phyloP scores from a whole-genome alignment of 73 alveolate genomes.

The Paramecium bursaria region DNA sequence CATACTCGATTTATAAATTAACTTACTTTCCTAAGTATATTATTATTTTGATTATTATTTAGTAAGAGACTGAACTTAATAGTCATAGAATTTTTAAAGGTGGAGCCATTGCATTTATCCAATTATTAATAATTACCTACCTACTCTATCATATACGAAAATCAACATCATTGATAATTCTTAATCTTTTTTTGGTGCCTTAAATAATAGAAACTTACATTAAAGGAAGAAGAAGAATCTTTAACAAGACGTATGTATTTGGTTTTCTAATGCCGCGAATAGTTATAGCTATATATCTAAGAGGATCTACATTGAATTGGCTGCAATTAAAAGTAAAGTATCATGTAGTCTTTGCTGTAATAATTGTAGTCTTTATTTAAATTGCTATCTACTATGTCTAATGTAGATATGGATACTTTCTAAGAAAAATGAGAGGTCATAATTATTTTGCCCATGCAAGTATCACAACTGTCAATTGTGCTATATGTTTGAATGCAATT shows the following conservation, averaged over 20 bases:
- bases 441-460: neutral
- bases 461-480: neutral
- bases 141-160: neutral
- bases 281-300: neutral
- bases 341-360: too few relatives aligned
- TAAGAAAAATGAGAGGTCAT: neutral
- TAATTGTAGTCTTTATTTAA: too few relatives aligned
- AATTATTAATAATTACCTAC: too few relatives aligned
- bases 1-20: neutral
- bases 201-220: neutral
- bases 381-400: too few relatives aligned
- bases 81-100: neutral
- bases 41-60: too few relatives aligned
- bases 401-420: neutral
- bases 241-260: neutral
- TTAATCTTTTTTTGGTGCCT: neutral
- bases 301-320: neutral
- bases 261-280: neutral
- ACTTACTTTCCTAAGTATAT: neutral
- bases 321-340: neutral
- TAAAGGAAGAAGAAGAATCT: neutral
- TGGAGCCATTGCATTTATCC: neutral
- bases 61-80: too few relatives aligned
- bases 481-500: neutral
- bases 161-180: neutral